Evolutionary conservation across 495 filamentous ascomycete species (phyloP), one percentile per base, ranked within the genome.

Genomic region (Aspergillus coremiiformis): DNA sequence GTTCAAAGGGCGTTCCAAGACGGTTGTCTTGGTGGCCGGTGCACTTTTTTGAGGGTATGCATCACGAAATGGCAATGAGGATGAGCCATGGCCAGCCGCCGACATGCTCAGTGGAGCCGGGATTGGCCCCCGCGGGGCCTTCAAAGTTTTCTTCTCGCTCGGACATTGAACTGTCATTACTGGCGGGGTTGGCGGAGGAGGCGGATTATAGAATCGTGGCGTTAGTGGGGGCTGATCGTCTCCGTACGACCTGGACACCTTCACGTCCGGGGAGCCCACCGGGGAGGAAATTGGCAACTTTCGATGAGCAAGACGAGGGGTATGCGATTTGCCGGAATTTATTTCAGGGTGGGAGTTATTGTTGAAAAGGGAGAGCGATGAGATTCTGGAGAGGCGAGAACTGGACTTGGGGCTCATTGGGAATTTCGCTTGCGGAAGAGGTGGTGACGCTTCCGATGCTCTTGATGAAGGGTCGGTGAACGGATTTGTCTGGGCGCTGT

Each of bases 11-110:
- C 88, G 75, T 54, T 92, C 89, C 17, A 91, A 74, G 5, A 89
- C 82, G 0, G 87, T 90, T 14, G 87, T 87, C 71, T 89, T 91
- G 47, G 86, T 89, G 5, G 76, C 77, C 15, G 76, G 81, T 26
- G 54, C 84, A 74, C 68, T 87, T 72, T 67, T 66, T 21, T 66
- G 62, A 0, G 72, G 72, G 53, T 69, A 76, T 0, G 71, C 70
- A 29, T 75, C 68, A 45, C 84, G 82, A 52, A 88, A 75, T 1
- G 84, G 84, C 15, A 88, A 72, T 5, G 66, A 69, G 9, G 68
- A 62, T 26, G 65, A 51, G 17, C 55, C 60, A 26, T 66, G 54
- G 5, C 54, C 61, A 11, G 63, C 60, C 14, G 66, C 61, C 39
- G 65, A 61, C 35, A 79, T 55, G 23, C 53, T 71, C 23, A 74